Evolutionary conservation across 2,329 filamentous ascomycete genomes (phyloP).

Genomic region (Scedosporium apiospermum): DNA sequence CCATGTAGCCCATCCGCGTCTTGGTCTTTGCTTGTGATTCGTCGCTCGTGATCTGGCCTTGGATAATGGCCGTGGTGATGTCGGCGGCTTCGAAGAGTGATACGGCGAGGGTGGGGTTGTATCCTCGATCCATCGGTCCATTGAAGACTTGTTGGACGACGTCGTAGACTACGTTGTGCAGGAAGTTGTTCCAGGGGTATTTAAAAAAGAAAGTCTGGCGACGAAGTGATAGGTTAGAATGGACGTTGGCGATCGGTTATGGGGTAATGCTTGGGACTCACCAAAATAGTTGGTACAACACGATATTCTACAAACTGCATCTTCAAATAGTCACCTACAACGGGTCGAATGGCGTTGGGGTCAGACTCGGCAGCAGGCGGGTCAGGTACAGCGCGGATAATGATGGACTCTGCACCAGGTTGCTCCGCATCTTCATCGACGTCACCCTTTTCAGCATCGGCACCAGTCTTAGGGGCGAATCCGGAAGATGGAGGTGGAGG

Average conservation of each 20-base stretch:
- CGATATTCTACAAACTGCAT: conserved; percentile 92
- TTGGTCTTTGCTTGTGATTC: conserved; percentile 73
- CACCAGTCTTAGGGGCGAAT: neutral
- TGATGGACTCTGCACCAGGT: conserved; percentile 1
- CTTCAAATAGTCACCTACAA: conserved; percentile 91
- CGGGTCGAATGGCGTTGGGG: conserved; percentile 30
- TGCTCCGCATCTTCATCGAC: neutral
- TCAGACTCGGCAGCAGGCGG: neutral
- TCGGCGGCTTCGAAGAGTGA: conserved; percentile 88
- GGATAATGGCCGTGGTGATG: conserved; percentile 84
- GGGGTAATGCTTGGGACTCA: conserved; percentile 35
- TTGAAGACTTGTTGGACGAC: conserved; percentile 99
- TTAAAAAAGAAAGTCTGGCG: conserved; percentile 88
- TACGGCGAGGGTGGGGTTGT: conserved; percentile 80
- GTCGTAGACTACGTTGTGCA: conserved; percentile 98
- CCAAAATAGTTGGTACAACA: conserved; percentile 90
- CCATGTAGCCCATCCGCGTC: conserved; percentile 97
- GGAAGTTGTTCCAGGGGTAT: conserved; percentile 98
- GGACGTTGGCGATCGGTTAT: neutral
- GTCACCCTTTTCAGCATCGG: neutral
- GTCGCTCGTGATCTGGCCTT: conserved; percentile 80
- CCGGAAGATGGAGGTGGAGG: neutral
- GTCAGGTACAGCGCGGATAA: neutral
- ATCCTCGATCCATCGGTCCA: conserved; percentile 92
- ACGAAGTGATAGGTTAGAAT: conserved; percentile 11